These are phyloP conservation scores for Orbilia oligospora DNA, from an alignment of 2,329 filamentous ascomycete species.

Conservation along the genomic window DNA sequence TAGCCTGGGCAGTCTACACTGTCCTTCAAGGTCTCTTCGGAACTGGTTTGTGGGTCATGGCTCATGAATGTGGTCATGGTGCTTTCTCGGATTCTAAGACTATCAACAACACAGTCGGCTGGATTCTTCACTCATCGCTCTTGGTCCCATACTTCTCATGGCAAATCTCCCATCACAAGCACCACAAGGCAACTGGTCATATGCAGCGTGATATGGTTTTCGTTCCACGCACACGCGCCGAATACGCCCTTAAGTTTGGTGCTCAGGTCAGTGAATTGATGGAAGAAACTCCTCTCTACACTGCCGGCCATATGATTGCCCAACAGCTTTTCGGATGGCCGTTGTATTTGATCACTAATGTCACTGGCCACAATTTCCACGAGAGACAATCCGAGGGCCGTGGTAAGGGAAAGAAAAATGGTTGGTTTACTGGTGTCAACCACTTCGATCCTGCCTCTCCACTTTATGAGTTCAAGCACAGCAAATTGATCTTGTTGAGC, in stretches of 20 bases:
- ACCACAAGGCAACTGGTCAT: slow-evolving; percentile 98
- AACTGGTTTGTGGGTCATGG: slow-evolving; percentile 95
- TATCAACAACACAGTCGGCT: slow-evolving; percentile 92
- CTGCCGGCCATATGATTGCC: slow-evolving; percentile 78
- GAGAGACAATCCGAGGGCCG: slow-evolving; percentile 92
- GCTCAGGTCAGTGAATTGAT: slow-evolving; percentile 84
- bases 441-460: slow-evolving; percentile 93
- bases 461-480: slow-evolving; percentile 91
- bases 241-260: slow-evolving; percentile 79
- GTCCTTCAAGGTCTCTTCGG: slow-evolving; percentile 91
- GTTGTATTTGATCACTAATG: slow-evolving; percentile 89
- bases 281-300: slow-evolving; percentile 93
- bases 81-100: slow-evolving; percentile 93
- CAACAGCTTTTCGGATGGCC: slow-evolving; percentile 97
- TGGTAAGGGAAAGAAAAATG: slow-evolving; percentile 92
- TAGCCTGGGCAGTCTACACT: slow-evolving; percentile 77
- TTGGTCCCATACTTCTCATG: slow-evolving; percentile 98
- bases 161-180: slow-evolving; percentile 99
- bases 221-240: slow-evolving; percentile 88
- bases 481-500: slow-evolving; percentile 86
- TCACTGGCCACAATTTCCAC: slow-evolving; percentile 97
- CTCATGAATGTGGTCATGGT: slow-evolving; percentile 97
- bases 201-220: slow-evolving; percentile 99
- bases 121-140: slow-evolving; percentile 88
- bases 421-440: slow-evolving; percentile 84